Conservation (phyloP, 2,329 filamentous ascomycete genomes). For the Purpureocillium lavendulum region DNA sequence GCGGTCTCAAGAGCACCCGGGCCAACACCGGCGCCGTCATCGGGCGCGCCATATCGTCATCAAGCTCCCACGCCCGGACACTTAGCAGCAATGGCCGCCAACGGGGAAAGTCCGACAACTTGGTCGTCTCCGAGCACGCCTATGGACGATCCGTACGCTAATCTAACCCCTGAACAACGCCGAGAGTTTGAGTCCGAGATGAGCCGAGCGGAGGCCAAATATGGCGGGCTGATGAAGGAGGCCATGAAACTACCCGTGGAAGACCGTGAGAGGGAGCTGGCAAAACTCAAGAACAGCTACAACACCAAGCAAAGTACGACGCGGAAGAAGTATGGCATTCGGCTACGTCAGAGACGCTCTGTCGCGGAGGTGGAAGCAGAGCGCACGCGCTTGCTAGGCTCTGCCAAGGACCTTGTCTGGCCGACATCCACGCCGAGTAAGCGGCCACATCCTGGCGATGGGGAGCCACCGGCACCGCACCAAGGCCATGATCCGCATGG, state of each 20-base stretch:
- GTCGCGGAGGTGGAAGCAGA: constrained; percentile 35
- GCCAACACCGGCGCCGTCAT: no score
- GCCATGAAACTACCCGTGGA: constrained; percentile 28
- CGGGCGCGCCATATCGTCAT: no score
- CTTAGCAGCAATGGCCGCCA: neutral
- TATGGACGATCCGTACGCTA: constrained; percentile 33
- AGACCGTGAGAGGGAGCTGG: constrained; percentile 22
- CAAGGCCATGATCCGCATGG: no score
- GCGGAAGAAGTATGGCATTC: constrained; percentile 50
- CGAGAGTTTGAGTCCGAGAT: constrained; percentile 18
- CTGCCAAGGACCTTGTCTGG: neutral
- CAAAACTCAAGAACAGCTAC: constrained; percentile 41
- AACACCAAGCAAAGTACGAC: constrained; percentile 49
- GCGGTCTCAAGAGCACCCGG: no score
- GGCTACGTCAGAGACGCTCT: constrained; percentile 39
- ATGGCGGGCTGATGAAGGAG: constrained; percentile 31
- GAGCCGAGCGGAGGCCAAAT: constrained; percentile 22
- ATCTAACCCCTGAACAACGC: constrained; percentile 25
- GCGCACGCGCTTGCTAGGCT: constrained; percentile 25
- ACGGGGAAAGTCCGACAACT: constrained; percentile 1
- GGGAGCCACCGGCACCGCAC: neutral
- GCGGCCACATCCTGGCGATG: neutral
- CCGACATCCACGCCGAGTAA: neutral
- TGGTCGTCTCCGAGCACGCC: constrained; percentile 3
- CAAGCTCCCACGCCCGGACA: no score